Conservation (phyloP, 2,329 filamentous ascomycete species). For the Talaromyces sp. region DNA sequence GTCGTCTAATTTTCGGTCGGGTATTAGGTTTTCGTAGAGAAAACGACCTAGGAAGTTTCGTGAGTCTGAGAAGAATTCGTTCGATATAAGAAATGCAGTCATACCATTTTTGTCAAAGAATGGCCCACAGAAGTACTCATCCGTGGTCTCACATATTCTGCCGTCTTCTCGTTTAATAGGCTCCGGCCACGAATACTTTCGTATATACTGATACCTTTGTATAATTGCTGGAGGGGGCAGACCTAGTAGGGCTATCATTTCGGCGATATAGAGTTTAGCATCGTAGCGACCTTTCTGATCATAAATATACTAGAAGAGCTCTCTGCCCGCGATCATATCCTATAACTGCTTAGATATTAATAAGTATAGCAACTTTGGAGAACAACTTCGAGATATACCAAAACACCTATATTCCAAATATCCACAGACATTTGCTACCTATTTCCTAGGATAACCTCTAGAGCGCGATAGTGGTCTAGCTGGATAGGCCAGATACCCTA, state of each 20-base stretch:
- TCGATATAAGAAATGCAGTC: neutral
- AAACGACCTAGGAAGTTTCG: constrained; percentile 26
- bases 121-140: constrained; percentile 23
- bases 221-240: constrained; percentile 41
- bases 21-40: constrained; percentile 25
- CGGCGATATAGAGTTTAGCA: constrained; percentile 43
- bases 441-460: constrained; percentile 44
- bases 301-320: constrained; percentile 41
- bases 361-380: constrained; percentile 18
- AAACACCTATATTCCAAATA: constrained; percentile 47
- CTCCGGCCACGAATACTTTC: constrained; percentile 33
- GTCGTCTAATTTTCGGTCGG: constrained; percentile 23
- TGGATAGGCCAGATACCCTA: constrained; percentile 47
- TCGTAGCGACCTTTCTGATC: constrained; percentile 39
- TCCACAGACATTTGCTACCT: constrained; percentile 43
- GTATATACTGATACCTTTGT: constrained; percentile 36
- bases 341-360: constrained; percentile 35
- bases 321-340: constrained; percentile 43
- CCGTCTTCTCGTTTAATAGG: constrained; percentile 32
- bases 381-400: constrained; percentile 32
- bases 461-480: constrained; percentile 45
- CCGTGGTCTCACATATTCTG: constrained; percentile 27
- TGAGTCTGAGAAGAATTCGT: constrained; percentile 12
- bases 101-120: constrained; percentile 31
- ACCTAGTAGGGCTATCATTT: constrained; percentile 49